Base-by-base conservation (phyloP, 331 rosid species). In the Rosa hybrid region DNA sequence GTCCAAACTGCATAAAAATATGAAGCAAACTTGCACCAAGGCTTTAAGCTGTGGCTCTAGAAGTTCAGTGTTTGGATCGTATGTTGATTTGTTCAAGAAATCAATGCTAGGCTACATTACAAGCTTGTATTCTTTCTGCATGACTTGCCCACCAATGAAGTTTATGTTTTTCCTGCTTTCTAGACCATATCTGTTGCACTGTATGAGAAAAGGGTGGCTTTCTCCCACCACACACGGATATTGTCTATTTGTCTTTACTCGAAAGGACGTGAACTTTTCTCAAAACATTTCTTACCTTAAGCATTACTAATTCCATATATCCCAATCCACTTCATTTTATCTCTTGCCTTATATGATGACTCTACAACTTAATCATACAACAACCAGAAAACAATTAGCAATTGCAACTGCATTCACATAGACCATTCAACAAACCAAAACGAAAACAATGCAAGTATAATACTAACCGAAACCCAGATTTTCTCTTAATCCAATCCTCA, bases 401-500 rank as follows among this genome's bases (percentile, higher is more conserved):
- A 44, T 12, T 21, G 41, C 38, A 21, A 62, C 71, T 8, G 14
- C 44, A 27, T 23, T 42, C 71, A 45, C 45, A 25, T 0, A 56
- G n/a, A 74, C 53, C 53, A 20, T 21, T 63, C 7, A 21, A 64
- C 39, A 74, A 72, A 65, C 30, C 1, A 71, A 14, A 56, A 38
- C 20, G 0, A 34, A 30, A 65, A 30, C 45, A 65, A 65, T 34
- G 71, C 45, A 34, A 68, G 27, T 25, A 25, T 25, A 11, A 78
- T 8, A 89, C 94, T 85, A 77, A 94, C 98, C 97, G 53, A 85
- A 56, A 72, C 97, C 88, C 48, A 93, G 97, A 84, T 91, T 88
- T 48, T 91, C 94, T 53, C 91, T 86, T 45, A 89, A 86, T 34
- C 98, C 91, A 60, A 88, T 83, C 82, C 90, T 94, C 88, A 94